Evolutionary conservation across 2,329 filamentous ascomycete genomes (phyloP), one percentile per base, ranked within the genome.

Genomic region (Aspergillus pseudoterreus): DNA sequence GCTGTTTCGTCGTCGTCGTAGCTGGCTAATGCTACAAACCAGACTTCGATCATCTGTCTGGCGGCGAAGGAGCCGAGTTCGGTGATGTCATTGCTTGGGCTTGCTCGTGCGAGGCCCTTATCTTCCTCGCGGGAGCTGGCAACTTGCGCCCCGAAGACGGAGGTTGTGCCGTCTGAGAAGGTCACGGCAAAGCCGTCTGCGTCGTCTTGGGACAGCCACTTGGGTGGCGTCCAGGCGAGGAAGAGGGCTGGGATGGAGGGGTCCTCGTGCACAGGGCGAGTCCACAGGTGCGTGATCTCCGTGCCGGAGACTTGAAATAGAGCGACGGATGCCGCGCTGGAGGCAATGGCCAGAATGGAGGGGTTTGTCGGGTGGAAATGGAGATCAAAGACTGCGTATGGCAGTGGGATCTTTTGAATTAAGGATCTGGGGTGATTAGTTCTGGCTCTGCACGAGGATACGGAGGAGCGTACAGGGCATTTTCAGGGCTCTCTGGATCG

Each of bases 301-400:
- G 45, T 39, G 15, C 66, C 19, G 6, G 59, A 57, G 35, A 70
- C 55, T 12, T 67, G 61, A 43, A 77, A 77, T 8, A 76, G 53
- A 4, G 67, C 58, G 2, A 71, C 61, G 15, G 61, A 42, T 86
- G 71, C 57, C 68, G 87, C 89, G 55, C 90, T 96, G 1, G 88
- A 89, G 8, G 90, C 89, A 3, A 86, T 83, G 9, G 84, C 90
- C 48, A 95, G 78, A 3, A 87, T 72, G 27, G 78, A 77, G 45
- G 70, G 72, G 48, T 76, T 67, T 47, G 71, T 64, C 1, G 81
- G 82, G 54, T 86, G 83, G 68, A 96, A 97, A 60, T 92, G 89
- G 27, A 96, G 75, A 66, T 96, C 92, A 48, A 96, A 80, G 24
- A 96, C 80, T 5, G 90, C 92, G 47, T 85, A 90, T 4, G 84